Evolutionary conservation across 176 grass and related monocot genomes (phyloP).

Genomic region (Oryza rufipogon): DNA sequence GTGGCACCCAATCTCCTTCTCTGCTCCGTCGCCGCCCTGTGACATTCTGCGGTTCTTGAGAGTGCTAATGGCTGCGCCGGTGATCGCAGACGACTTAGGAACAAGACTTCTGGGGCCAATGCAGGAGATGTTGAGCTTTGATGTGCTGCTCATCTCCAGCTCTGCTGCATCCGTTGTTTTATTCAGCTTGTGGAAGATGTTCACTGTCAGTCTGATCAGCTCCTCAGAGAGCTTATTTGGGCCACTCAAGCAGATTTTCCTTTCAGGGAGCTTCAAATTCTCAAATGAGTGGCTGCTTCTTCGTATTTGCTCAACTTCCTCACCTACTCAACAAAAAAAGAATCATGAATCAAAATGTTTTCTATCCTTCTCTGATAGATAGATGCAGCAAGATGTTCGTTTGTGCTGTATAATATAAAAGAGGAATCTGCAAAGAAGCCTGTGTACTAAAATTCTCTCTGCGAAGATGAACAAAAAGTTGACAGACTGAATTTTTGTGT

Average conservation of each 20-base stretch:
- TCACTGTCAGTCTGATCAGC: conserved; percentile 57
- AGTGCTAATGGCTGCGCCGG: conserved; percentile 17
- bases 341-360: not conserved
- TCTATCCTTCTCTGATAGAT: not conserved
- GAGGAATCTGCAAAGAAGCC: not conserved
- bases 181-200: conserved; percentile 82
- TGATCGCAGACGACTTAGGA: conserved; percentile 35
- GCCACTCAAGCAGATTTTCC: conserved; percentile 43
- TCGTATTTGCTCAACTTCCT: conserved; percentile 38
- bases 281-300: conserved; percentile 49
- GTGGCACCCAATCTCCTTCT: conserved; percentile 13
- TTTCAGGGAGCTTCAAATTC: not conserved
- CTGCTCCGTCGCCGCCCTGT: conserved; percentile 2
- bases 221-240: conserved; percentile 85
- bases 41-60: conserved; percentile 30
- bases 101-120: conserved; percentile 65
- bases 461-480: not conserved
- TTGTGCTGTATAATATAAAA: not conserved
- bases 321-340: conserved; percentile 6
- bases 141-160: conserved; percentile 31
- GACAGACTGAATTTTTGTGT: not conserved
- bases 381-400: not conserved
- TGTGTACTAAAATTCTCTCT: not conserved
- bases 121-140: conserved; percentile 71
- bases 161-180: conserved; percentile 23